Evolutionary conservation across 352 stramenopile genomes (phyloP).

Genomic region (Phytopythium boreale): DNA sequence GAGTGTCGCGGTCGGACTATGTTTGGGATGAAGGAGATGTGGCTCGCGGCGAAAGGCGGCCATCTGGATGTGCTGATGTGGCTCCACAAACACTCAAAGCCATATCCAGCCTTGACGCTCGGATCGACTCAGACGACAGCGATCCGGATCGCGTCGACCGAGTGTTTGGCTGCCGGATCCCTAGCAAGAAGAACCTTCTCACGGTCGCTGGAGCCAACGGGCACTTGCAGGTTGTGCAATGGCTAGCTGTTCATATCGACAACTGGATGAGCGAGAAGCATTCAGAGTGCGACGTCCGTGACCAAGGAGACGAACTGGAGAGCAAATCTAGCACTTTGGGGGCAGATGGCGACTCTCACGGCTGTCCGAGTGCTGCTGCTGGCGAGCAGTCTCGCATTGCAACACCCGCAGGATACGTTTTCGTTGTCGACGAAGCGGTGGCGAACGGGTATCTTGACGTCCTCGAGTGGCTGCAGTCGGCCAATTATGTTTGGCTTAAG

Average conservation of each 20-base stretch:
- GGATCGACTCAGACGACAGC: neutral
- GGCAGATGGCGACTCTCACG: no score
- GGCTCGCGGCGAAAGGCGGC: neutral
- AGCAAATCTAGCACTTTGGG: neutral
- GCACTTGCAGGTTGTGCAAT: neutral
- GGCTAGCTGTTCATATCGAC: neutral
- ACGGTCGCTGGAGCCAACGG: neutral
- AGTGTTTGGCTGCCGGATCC: neutral
- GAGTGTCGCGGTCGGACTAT: neutral
- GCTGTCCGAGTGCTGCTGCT: neutral
- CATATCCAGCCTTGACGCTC: neutral
- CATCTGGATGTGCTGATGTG: slow-evolving; percentile 1
- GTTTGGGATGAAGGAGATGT: slow-evolving; percentile 6
- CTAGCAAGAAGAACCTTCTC: neutral
- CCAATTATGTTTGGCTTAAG: neutral
- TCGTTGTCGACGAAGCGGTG: neutral
- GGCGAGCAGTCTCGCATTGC: neutral
- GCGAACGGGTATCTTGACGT: neutral
- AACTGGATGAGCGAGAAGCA: neutral
- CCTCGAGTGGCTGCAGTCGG: neutral
- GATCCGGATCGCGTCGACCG: neutral
- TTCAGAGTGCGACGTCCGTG: neutral
- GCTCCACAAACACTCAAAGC: neutral
- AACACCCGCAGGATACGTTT: neutral
- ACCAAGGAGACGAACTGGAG: neutral